Percentiles rank a stretch among this genome's conserved stretches.
phyloP scores from a whole-genome alignment of 2,329 filamentous ascomycete genomes.

The Chrysoporthe austroafricana region DNA sequence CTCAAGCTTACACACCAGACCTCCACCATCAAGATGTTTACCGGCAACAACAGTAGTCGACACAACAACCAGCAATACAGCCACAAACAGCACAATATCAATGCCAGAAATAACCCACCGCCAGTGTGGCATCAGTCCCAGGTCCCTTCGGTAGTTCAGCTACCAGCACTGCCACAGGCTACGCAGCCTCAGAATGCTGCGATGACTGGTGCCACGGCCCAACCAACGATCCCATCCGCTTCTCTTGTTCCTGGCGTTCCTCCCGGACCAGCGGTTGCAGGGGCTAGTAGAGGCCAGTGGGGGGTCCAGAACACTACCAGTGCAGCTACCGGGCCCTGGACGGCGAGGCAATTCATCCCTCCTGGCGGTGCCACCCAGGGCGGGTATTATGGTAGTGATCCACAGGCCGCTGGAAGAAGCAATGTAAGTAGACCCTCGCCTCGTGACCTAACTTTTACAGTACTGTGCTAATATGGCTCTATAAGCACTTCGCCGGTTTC shows the following conservation, averaged over 20 bases:
- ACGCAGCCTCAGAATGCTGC: not conserved
- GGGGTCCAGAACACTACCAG: not conserved
- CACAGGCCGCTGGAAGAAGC: not conserved
- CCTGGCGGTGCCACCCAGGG: not conserved
- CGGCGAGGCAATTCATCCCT: not conserved
- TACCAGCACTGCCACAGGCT: too few relatives aligned
- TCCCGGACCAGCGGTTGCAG: not conserved
- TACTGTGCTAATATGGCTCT: not conserved
- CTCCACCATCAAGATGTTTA: too few relatives aligned
- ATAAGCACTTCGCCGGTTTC: not conserved
- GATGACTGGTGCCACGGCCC: not conserved
- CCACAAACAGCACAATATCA: not conserved
- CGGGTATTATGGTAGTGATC: not conserved
- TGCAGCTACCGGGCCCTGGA: not conserved
- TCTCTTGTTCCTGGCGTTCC: not conserved
- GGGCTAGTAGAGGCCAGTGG: not conserved
- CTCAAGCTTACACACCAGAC: too few relatives aligned
- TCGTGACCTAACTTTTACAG: not conserved
- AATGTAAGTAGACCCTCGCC: not conserved
- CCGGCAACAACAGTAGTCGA: not conserved
- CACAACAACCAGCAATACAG: not conserved
- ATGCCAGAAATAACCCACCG: not conserved
- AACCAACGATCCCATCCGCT: not conserved
- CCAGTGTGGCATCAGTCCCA: not conserved
- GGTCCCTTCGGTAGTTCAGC: not conserved